Conservation (phyloP, 2,329 filamentous ascomycete species). For the Fusarium tjaetaba region DNA sequence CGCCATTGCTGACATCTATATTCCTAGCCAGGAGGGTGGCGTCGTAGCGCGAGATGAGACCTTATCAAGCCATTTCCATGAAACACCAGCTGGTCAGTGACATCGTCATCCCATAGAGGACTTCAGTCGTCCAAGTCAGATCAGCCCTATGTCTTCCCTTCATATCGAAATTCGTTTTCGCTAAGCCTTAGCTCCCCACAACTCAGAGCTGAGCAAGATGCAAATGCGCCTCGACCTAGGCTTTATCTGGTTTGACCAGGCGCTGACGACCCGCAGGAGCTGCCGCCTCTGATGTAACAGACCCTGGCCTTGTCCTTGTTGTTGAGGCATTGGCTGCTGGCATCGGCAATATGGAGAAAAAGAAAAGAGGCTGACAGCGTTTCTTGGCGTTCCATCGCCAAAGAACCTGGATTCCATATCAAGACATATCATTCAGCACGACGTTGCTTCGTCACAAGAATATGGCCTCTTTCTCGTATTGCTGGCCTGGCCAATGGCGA, state of each 20-base stretch:
- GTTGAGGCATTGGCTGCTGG: background rate
- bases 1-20: conserved; percentile 15
- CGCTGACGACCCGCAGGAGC: conserved; percentile 12
- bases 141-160: conserved; percentile 17
- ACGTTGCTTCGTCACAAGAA: background rate
- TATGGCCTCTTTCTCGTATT: background rate
- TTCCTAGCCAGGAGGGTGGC: background rate
- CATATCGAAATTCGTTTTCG: background rate
- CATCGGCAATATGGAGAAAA: background rate
- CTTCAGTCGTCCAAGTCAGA: background rate
- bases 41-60: background rate
- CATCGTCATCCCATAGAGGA: background rate
- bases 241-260: conserved; percentile 13
- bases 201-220: background rate
- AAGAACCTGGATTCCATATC: background rate
- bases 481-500: background rate
- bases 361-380: conserved; percentile 7
- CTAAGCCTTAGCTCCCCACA: conserved; percentile 26
- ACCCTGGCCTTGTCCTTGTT: background rate
- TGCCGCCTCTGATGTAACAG: conserved; percentile 15
- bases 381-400: background rate
- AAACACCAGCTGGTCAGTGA: background rate
- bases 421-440: background rate
- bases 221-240: conserved; percentile 29
- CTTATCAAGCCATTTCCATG: background rate